Conservation (phyloP, 306 rosid genomes). For the Lathyrus aphaca region DNA sequence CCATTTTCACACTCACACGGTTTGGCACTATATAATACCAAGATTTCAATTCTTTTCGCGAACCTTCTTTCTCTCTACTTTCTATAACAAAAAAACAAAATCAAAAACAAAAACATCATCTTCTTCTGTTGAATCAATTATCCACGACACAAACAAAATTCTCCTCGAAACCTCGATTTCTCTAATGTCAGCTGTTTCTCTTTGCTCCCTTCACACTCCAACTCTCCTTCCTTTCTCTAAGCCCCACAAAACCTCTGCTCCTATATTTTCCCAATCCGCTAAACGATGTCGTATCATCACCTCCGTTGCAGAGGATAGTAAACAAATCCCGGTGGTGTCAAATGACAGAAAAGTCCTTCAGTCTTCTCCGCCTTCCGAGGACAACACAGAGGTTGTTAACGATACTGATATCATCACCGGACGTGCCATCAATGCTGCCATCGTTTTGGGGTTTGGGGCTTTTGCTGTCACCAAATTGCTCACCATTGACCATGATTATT, state of each 20-base stretch:
- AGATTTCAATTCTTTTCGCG: background rate
- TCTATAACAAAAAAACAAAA: too few species aligned
- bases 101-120: too few species aligned
- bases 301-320: slow-evolving; percentile 62
- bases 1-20: background rate
- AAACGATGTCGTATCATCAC: slow-evolving; percentile 48
- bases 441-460: slow-evolving; percentile 88
- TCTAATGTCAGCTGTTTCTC: slow-evolving; percentile 54
- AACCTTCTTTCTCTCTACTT: background rate
- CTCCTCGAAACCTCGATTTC: background rate
- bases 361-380: slow-evolving; percentile 34
- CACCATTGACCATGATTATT: slow-evolving; percentile 85
- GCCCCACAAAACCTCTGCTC: slow-evolving; percentile 33
- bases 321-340: slow-evolving; percentile 47
- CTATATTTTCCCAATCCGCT: slow-evolving; percentile 36
- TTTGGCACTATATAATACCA: background rate
- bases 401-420: slow-evolving; percentile 47
- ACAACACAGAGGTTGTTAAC: slow-evolving; percentile 24
- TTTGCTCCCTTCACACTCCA: slow-evolving; percentile 42
- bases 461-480: slow-evolving; percentile 82
- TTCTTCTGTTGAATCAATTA: background rate
- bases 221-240: slow-evolving; percentile 37
- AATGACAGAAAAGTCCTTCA: slow-evolving; percentile 43
- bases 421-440: slow-evolving; percentile 67
- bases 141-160: slow-evolving; percentile 2